phyloP scores from a whole-genome alignment of 2,329 filamentous ascomycete genomes.

The Trichoderma semiorbis region DNA sequence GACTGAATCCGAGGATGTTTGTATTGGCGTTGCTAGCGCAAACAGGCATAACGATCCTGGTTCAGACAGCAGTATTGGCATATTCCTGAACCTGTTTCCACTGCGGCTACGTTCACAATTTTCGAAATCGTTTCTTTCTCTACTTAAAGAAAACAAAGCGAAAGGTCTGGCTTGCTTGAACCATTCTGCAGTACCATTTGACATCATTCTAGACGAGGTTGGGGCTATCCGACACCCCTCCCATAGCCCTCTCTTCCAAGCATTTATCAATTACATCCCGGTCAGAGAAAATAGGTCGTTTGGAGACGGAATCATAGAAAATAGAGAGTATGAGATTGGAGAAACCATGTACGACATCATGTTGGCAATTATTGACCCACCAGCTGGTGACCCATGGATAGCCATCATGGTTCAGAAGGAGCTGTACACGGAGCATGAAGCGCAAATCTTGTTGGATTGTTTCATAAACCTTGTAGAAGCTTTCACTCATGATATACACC shows the following conservation, averaged over 20 bases:
- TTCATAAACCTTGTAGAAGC: background rate
- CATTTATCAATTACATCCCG: constrained; percentile 33
- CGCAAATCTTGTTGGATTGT: background rate
- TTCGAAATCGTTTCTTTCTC: background rate
- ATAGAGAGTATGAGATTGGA: constrained; percentile 20
- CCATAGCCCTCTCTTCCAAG: constrained; percentile 49
- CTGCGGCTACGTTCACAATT: constrained; percentile 24
- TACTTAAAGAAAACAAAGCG: background rate
- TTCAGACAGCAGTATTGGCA: constrained; percentile 38
- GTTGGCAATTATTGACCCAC: constrained; percentile 35
- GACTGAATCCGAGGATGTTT: constrained; percentile 33
- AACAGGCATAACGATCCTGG: constrained; percentile 36
- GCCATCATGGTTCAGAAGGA: constrained; percentile 27
- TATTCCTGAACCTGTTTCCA: constrained; percentile 48
- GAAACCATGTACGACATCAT: constrained; percentile 30
- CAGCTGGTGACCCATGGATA: constrained; percentile 24
- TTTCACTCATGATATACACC: background rate
- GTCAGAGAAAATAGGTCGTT: constrained; percentile 22
- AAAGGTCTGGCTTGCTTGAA: constrained; percentile 20
- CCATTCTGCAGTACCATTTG: constrained; percentile 42
- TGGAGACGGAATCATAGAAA: constrained; percentile 16
- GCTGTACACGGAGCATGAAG: constrained; percentile 27
- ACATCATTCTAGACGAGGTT: constrained; percentile 45
- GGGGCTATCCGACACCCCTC: constrained; percentile 36
- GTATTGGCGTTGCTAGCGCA: constrained; percentile 48